Evolutionary conservation across 139 green algal species (phyloP).

Genomic region (Eudorina sp.): DNA sequence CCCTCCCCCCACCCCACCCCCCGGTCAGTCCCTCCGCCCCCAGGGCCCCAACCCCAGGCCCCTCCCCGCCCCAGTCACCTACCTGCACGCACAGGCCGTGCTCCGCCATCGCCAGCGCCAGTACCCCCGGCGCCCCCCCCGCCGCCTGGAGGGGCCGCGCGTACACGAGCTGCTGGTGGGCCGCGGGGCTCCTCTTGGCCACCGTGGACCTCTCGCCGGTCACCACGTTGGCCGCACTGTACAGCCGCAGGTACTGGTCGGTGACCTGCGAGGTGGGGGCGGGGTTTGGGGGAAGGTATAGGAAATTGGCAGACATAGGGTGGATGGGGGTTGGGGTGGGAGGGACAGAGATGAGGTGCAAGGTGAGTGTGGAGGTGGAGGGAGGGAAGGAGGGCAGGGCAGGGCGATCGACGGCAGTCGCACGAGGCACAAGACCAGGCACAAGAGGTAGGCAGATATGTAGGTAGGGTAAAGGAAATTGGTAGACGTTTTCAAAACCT

Average conservation of each 20-base stretch:
- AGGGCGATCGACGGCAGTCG: no score
- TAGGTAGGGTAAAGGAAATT: no score
- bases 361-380: no score
- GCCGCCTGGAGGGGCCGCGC: conserved; percentile 24
- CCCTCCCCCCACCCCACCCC: not conserved
- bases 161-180: conserved; percentile 16
- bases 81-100: conserved; percentile 40
- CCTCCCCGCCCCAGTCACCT: not conserved
- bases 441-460: no score
- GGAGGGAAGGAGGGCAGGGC: no score
- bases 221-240: conserved; percentile 43
- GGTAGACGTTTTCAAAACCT: no score
- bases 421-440: no score
- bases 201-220: conserved; percentile 31
- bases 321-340: not conserved
- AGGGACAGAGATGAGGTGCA: no score
- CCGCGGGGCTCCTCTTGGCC: conserved; percentile 20
- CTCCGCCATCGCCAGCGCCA: conserved; percentile 43
- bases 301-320: no score
- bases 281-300: conserved; percentile 13
- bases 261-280: conserved; percentile 50
- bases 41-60: not conserved
- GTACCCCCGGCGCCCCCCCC: conserved; percentile 46
- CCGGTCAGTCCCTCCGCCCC: not conserved
- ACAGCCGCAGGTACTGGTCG: conserved; percentile 61